Evolutionary conservation across 495 filamentous ascomycete genomes (phyloP).

Genomic region (Penicillium macrosclerotiorum): DNA sequence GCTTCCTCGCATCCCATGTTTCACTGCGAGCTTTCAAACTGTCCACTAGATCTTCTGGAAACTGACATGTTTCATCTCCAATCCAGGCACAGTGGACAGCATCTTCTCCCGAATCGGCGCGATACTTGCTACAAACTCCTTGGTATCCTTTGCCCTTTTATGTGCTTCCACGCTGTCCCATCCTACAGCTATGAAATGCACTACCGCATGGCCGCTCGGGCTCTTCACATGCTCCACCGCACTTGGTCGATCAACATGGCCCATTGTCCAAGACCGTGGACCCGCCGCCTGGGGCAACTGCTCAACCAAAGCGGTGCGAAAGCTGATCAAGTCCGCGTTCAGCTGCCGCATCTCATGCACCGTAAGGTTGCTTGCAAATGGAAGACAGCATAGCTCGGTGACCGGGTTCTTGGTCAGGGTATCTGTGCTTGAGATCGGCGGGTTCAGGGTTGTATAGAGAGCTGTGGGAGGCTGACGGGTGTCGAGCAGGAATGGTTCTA

Average conservation of each 20-base stretch:
- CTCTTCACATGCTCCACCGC: slow-evolving; percentile 34
- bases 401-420: slow-evolving; percentile 38
- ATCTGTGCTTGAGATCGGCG: slow-evolving; percentile 27
- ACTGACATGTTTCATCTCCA: slow-evolving; percentile 45
- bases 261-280: slow-evolving; percentile 43
- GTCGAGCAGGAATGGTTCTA: slow-evolving; percentile 28
- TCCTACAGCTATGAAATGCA: slow-evolving; percentile 43
- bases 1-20: too few relatives aligned
- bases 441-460: slow-evolving; percentile 35
- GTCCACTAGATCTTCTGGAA: slow-evolving; percentile 30
- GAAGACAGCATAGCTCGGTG: slow-evolving; percentile 36
- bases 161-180: slow-evolving; percentile 58
- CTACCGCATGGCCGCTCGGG: slow-evolving; percentile 35
- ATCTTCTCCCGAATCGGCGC: slow-evolving; percentile 36
- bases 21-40: too few relatives aligned
- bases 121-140: slow-evolving; percentile 43
- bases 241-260: slow-evolving; percentile 41
- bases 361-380: slow-evolving; percentile 30
- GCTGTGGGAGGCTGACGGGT: slow-evolving; percentile 15
- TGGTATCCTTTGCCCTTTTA: slow-evolving; percentile 41
- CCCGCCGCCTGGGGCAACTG: slow-evolving; percentile 29
- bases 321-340: slow-evolving; percentile 26
- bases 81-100: slow-evolving; percentile 31
- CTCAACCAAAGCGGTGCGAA: slow-evolving; percentile 34
- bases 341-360: slow-evolving; percentile 21